Conservation (phyloP, 306 rosid genomes). For the Boehmeria nivea region DNA sequence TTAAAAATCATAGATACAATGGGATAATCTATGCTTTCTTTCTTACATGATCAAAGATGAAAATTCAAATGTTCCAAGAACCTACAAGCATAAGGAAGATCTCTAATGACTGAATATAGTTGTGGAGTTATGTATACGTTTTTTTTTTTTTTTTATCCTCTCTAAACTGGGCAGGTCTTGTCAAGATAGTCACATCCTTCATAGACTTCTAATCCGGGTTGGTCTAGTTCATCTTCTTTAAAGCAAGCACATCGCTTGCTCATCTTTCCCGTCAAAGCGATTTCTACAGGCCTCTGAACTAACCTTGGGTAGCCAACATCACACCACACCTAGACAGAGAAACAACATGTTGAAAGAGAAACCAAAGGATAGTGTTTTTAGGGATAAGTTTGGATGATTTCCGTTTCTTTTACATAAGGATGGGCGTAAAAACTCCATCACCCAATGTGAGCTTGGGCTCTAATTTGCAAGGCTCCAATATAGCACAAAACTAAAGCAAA, state of each 20-base stretch:
- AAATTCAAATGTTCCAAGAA: too few relatives aligned
- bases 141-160: background rate
- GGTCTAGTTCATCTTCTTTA: conserved; percentile 62
- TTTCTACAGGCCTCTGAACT: conserved; percentile 76
- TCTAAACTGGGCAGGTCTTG: conserved; percentile 37
- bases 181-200: conserved; percentile 69
- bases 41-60: too few relatives aligned
- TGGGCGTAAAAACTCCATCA: background rate
- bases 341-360: background rate
- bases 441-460: background rate
- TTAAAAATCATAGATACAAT: too few relatives aligned
- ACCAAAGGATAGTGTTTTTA: background rate
- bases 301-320: conserved; percentile 81
- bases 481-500: too few relatives aligned
- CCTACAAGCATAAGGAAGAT: background rate
- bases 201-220: conserved; percentile 67
- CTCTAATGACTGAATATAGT: background rate
- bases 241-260: conserved; percentile 91
- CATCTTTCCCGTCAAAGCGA: conserved; percentile 87
- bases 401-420: too few relatives aligned
- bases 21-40: too few relatives aligned
- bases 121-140: background rate
- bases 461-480: background rate
- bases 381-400: too few relatives aligned
- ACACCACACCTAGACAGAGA: conserved; percentile 77